Evolutionary conservation across 2,329 filamentous ascomycete species (phyloP).

Genomic region (Tetracladium maxilliforme): DNA sequence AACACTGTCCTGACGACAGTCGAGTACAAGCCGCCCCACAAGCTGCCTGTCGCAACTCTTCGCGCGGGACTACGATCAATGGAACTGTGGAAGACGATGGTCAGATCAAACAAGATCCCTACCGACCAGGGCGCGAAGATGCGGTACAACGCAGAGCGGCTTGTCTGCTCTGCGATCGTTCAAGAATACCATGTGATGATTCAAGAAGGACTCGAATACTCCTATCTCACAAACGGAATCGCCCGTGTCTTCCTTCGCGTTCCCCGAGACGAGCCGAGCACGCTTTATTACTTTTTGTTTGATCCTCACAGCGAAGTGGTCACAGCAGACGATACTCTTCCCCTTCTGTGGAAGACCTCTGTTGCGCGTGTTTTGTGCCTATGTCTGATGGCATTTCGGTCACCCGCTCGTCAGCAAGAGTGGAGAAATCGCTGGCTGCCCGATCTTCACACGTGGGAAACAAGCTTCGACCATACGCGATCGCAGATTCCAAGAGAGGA

Average conservation of each 20-base stretch:
- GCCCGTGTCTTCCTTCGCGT: constrained; percentile 12
- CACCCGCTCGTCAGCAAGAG: too few species aligned
- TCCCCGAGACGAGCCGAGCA: constrained; percentile 1
- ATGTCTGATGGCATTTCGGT: too few species aligned
- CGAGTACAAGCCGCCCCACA: constrained; percentile 32
- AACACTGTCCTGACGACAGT: constrained; percentile 11
- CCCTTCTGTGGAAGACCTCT: too few species aligned
- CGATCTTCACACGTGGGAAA: too few species aligned
- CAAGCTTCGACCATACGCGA: too few species aligned
- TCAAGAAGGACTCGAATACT: constrained; percentile 17
- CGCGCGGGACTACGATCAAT: constrained; percentile 18
- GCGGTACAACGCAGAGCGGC: constrained; percentile 18
- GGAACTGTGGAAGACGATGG: constrained; percentile 10
- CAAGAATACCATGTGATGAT: constrained; percentile 36
- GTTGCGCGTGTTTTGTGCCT: too few species aligned
- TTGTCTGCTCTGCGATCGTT: constrained; percentile 25
- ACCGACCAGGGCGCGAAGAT: constrained; percentile 17
- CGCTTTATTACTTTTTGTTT: too few species aligned
- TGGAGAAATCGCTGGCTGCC: too few species aligned
- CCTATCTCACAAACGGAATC: constrained; percentile 11
- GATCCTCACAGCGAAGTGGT: too few species aligned
- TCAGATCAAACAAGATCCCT: constrained; percentile 4
- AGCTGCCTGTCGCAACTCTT: constrained; percentile 25
- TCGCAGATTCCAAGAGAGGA: too few species aligned
- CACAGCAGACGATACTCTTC: too few species aligned